phyloP scores from a whole-genome alignment of 2,329 filamentous ascomycete genomes.

The Ophiocordyceps polyrhachis-furcata region DNA sequence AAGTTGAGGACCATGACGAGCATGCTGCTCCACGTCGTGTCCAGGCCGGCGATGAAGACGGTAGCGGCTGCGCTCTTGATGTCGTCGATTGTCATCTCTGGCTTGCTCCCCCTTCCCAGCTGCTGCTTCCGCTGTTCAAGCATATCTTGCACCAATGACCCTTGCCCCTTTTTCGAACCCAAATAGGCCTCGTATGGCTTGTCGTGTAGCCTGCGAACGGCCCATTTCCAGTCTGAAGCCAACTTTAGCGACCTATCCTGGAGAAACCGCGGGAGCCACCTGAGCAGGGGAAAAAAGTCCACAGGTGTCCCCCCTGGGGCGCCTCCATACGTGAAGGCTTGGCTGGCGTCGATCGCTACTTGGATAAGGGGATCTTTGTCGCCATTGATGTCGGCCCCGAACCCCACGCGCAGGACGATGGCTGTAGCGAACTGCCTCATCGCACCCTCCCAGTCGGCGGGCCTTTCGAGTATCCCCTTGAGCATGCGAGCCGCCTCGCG shows the following conservation, averaged over 20 bases:
- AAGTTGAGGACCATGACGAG: slow-evolving; percentile 26
- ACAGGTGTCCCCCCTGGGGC: slow-evolving; percentile 18
- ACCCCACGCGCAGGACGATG: slow-evolving; percentile 23
- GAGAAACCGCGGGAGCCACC: slow-evolving; percentile 20
- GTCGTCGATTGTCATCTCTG: slow-evolving; percentile 20
- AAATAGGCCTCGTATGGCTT: slow-evolving; percentile 20
- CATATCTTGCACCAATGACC: slow-evolving; percentile 11
- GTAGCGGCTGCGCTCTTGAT: slow-evolving; percentile 30
- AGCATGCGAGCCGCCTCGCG: slow-evolving; percentile 13
- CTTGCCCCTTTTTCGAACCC: slow-evolving; percentile 11
- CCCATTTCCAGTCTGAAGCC: slow-evolving; percentile 11
- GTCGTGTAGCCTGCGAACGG: slow-evolving; percentile 22
- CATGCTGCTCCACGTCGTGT: slow-evolving; percentile 24
- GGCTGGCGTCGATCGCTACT: slow-evolving; percentile 14
- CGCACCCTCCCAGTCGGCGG: slow-evolving; percentile 17
- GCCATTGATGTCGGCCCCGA: slow-evolving; percentile 19
- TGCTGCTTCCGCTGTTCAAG: slow-evolving; percentile 9
- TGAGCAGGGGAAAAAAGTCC: slow-evolving; percentile 27
- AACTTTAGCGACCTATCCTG: slow-evolving; percentile 13
- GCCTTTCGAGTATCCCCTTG: slow-evolving; percentile 12
- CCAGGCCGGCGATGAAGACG: slow-evolving; percentile 26
- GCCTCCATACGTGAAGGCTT: slow-evolving; percentile 11
- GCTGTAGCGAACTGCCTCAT: slow-evolving; percentile 20
- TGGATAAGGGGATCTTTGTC: slow-evolving; percentile 21
- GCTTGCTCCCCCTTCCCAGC: slow-evolving; percentile 8